Percentiles rank a stretch among this genome's conserved stretches.
Conservation (phyloP, 768 basidiomycete species). For the Russula emetica region DNA sequence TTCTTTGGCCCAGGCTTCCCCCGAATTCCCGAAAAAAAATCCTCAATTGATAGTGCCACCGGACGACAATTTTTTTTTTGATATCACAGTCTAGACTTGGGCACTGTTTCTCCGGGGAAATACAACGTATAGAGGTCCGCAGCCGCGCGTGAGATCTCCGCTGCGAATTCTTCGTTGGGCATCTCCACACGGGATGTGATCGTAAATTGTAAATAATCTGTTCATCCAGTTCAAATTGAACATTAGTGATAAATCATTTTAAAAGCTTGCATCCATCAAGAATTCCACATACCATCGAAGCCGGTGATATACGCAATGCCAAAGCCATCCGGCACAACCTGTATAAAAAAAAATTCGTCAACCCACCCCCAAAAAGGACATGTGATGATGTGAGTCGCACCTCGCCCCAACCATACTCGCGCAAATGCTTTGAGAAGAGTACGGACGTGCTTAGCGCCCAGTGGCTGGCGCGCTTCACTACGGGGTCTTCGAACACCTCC, state of each 20-base stretch:
- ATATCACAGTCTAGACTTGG: conserved; percentile 21
- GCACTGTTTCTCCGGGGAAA: conserved; percentile 29
- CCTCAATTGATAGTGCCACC: neutral
- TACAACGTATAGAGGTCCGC: conserved; percentile 65
- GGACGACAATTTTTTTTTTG: neutral
- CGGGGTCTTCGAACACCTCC: conserved; percentile 69
- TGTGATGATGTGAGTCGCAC: conserved; percentile 38
- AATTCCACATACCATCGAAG: conserved; percentile 53
- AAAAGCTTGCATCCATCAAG: too few species aligned
- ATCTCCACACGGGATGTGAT: conserved; percentile 82
- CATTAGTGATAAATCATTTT: neutral
- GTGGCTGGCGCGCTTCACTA: conserved; percentile 63
- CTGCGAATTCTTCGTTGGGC: conserved; percentile 69
- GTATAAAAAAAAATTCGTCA: neutral
- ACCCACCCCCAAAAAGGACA: neutral
- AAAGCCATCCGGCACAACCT: conserved; percentile 90
- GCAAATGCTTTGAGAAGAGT: conserved; percentile 80
- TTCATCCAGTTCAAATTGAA: too few species aligned
- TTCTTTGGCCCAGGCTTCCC: neutral
- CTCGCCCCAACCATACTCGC: conserved; percentile 91
- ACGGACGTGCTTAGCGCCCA: conserved; percentile 93
- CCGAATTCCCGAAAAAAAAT: neutral
- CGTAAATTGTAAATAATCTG: conserved; percentile 80
- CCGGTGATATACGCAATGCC: conserved; percentile 96
- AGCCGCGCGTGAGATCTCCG: conserved; percentile 60